Conservation (phyloP, 108 stramenopile genomes). For the Cyclotella kingstonii region DNA sequence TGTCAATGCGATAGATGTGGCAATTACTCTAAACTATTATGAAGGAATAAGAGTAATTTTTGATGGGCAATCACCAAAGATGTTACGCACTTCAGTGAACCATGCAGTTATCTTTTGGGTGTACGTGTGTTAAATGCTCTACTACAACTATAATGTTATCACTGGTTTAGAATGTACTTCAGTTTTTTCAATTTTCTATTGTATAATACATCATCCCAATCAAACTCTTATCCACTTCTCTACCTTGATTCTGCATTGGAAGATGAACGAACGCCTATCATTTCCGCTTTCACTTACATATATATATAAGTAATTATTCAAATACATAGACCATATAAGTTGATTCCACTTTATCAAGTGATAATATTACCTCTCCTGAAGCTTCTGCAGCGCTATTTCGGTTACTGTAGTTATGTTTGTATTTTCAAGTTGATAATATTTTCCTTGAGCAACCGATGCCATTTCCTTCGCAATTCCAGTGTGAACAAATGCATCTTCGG, state of each 20-base stretch:
- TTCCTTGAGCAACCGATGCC: conserved; percentile 51
- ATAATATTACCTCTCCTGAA: background rate
- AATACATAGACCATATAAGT: no score
- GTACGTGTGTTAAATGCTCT: no score
- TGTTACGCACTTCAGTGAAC: conserved; percentile 53
- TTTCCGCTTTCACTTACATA: no score
- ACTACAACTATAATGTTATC: conserved; percentile 34
- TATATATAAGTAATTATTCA: background rate
- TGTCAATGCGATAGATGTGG: conserved; percentile 25
- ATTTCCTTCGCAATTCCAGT: conserved; percentile 76
- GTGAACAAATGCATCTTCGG: conserved; percentile 68
- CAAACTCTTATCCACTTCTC: background rate
- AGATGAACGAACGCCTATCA: background rate
- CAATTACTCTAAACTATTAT: conserved; percentile 30
- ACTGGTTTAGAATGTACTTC: conserved; percentile 1
- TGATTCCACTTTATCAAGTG: background rate
- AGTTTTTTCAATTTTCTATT: background rate
- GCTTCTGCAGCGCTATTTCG: conserved; percentile 14
- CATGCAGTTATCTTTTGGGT: conserved; percentile 53
- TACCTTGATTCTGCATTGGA: background rate
- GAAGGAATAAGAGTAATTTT: conserved; percentile 45
- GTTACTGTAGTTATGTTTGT: conserved; percentile 18
- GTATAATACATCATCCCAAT: background rate
- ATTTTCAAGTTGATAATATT: conserved; percentile 41
- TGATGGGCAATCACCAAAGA: conserved; percentile 49